Conservation (phyloP, 2,329 filamentous ascomycete species). For the Dryadomyces quercus-mongolicae region DNA sequence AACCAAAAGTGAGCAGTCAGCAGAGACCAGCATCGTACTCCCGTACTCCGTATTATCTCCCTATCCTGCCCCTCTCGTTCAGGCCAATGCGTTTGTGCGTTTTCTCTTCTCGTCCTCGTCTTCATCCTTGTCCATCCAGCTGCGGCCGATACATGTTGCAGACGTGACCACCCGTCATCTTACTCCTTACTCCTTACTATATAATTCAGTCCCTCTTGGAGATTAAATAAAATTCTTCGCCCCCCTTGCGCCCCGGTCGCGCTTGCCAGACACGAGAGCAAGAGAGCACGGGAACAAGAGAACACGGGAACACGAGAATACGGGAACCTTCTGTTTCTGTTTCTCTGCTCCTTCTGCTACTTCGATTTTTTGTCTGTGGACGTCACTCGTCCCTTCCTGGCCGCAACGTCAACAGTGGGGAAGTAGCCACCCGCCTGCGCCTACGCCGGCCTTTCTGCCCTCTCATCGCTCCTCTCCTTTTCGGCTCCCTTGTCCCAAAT, state of each 20-base stretch:
- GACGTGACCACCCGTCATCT: too few species aligned
- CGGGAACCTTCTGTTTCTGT: neutral
- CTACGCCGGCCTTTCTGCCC: too few species aligned
- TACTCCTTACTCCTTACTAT: neutral
- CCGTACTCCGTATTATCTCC: neutral
- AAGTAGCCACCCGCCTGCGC: neutral
- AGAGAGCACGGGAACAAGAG: too few species aligned
- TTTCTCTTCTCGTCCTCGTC: too few species aligned
- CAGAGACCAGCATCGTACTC: neutral
- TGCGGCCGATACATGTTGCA: too few species aligned
- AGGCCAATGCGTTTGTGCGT: too few species aligned
- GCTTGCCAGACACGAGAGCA: neutral
- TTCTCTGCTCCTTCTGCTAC: too few species aligned
- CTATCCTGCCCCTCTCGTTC: neutral
- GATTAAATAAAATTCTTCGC: neutral
- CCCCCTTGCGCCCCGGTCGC: neutral
- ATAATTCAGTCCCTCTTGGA: too few species aligned
- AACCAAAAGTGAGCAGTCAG: constrained; percentile 1
- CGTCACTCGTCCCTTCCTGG: neutral
- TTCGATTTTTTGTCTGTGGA: neutral
- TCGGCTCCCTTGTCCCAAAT: neutral
- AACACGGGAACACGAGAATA: too few species aligned
- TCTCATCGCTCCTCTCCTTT: neutral
- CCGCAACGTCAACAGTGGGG: neutral
- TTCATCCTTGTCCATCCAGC: too few species aligned